phyloP scores from a whole-genome alignment of 2,329 filamentous ascomycete genomes.

The Aureobasidium sp. region DNA sequence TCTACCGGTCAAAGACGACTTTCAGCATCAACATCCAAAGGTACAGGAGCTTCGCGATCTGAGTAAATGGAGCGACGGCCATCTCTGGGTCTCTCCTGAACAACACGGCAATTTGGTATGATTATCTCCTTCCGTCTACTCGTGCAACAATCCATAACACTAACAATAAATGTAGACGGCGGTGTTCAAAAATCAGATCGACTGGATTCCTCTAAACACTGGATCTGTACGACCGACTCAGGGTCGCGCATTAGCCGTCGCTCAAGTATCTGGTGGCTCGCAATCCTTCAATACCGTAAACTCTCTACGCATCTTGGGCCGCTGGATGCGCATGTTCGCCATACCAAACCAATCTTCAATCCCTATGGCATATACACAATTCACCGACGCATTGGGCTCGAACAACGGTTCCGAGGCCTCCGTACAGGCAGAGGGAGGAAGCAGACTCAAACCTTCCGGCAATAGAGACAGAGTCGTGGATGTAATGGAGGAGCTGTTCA shows the following conservation, averaged over 20 bases:
- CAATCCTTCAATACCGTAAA: constrained; percentile 63
- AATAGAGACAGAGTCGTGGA: constrained; percentile 55
- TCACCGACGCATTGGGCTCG: constrained; percentile 41
- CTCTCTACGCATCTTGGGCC: constrained; percentile 51
- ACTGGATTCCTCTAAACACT: constrained; percentile 57
- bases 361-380: constrained; percentile 55
- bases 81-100: constrained; percentile 57
- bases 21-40: constrained; percentile 47
- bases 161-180: constrained; percentile 43
- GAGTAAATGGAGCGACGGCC: constrained; percentile 56
- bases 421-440: constrained; percentile 30
- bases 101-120: constrained; percentile 56
- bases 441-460: constrained; percentile 44
- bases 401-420: constrained; percentile 18
- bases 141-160: too few relatives aligned
- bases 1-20: constrained; percentile 55
- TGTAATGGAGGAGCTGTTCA: constrained; percentile 63
- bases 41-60: constrained; percentile 55
- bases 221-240: constrained; percentile 58
- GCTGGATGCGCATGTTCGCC: constrained; percentile 62
- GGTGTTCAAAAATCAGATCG: constrained; percentile 62
- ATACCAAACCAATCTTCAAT: constrained; percentile 59
- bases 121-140: too few relatives aligned
- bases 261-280: constrained; percentile 55
- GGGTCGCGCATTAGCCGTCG: constrained; percentile 53